Conservation (phyloP, 148 eudicot species). For the Rhododendron henanense region DNA sequence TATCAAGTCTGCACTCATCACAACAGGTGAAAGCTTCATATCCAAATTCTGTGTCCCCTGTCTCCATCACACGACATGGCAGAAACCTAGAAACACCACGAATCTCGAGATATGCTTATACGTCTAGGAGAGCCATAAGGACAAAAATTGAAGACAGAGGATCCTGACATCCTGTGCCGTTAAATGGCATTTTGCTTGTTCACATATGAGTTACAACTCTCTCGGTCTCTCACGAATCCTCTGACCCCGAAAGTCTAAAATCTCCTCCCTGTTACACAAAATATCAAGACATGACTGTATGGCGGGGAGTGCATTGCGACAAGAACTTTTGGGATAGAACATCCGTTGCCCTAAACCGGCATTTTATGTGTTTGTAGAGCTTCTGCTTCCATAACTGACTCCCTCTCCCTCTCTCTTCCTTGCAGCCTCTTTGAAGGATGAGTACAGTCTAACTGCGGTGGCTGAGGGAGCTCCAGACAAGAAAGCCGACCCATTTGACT, state of each 20-base stretch:
- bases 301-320: neutral
- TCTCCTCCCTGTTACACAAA: neutral
- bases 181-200: neutral
- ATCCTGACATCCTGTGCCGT: neutral
- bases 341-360: neutral
- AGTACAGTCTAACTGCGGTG: constrained; percentile 14
- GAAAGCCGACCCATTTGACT: constrained; percentile 40
- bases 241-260: neutral
- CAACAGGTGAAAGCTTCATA: constrained; percentile 34
- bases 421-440: constrained; percentile 26
- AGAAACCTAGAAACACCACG: neutral
- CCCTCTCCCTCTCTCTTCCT: neutral
- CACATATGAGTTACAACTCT: neutral
- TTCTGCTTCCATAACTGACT: neutral
- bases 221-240: neutral
- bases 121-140: neutral
- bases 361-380: neutral
- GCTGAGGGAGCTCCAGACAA: constrained; percentile 39
- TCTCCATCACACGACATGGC: neutral
- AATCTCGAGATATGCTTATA: neutral
- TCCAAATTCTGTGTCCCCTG: neutral
- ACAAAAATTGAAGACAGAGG: neutral
- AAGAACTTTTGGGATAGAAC: neutral
- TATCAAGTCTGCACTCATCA: constrained; percentile 44
- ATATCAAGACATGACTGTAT: neutral